A percentile compares a stretch with the other conserved stretches of the same genome.
These are phyloP conservation scores for Yarrowia sp. DNA, from an alignment of 805 yeast species.

Conservation along the genomic window DNA sequence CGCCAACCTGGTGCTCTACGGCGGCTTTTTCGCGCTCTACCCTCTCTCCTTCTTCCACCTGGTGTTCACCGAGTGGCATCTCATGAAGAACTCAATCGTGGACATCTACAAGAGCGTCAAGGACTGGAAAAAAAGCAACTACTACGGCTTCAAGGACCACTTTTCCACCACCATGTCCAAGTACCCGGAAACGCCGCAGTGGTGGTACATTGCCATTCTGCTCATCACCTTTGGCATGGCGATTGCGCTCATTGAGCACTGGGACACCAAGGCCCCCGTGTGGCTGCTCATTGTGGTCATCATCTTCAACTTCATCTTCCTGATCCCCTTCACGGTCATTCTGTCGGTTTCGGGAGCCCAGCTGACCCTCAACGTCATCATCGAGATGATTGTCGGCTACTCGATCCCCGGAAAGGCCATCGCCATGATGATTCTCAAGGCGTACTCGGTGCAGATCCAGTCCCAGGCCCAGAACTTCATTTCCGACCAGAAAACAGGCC, in stretches of 20 bases:
- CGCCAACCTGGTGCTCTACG: constrained; percentile 55
- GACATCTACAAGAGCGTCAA: constrained; percentile 1
- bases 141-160: constrained; percentile 41
- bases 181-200: constrained; percentile 75
- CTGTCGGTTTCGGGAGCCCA: constrained; percentile 64
- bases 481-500: constrained; percentile 65
- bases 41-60: constrained; percentile 50
- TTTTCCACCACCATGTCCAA: constrained; percentile 53
- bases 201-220: constrained; percentile 66
- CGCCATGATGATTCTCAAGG: constrained; percentile 67
- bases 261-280: constrained; percentile 60
- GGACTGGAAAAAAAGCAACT: constrained; percentile 9
- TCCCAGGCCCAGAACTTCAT: constrained; percentile 64
- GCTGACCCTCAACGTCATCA: constrained; percentile 64
- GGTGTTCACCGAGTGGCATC: constrained; percentile 32
- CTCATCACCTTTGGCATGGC: constrained; percentile 53
- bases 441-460: constrained; percentile 66
- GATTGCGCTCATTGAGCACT: constrained; percentile 47
- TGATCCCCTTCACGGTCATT: constrained; percentile 64
- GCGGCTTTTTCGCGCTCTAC: constrained; percentile 61
- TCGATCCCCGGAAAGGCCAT: constrained; percentile 67
- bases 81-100: constrained; percentile 42
- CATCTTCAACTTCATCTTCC: constrained; percentile 58
- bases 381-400: constrained; percentile 70
- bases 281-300: constrained; percentile 67